phyloP scores from a whole-genome alignment of 2,329 filamentous ascomycete genomes.

The Neoscytalidium dimidiatum region DNA sequence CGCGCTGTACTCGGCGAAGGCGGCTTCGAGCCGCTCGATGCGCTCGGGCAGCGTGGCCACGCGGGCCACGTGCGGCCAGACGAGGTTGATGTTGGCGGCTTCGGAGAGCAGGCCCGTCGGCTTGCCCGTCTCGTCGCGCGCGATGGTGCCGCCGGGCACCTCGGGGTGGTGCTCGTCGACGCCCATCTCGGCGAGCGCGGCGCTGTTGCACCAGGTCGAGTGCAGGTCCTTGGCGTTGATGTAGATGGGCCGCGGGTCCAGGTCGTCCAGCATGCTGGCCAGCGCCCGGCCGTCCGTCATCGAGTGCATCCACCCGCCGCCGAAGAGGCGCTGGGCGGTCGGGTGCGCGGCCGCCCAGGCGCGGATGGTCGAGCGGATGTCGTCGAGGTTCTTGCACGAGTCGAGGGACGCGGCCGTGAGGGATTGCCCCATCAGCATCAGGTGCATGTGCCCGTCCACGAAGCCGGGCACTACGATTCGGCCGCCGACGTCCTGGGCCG shows the following conservation, averaged over 20 bases:
- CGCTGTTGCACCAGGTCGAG: constrained; percentile 58
- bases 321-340: constrained; percentile 50
- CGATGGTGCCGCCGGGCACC: constrained; percentile 55
- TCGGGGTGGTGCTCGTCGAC: constrained; percentile 46
- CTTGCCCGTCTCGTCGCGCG: constrained; percentile 50
- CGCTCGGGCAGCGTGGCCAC: constrained; percentile 54
- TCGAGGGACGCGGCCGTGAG: constrained; percentile 54
- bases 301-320: constrained; percentile 58
- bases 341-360: constrained; percentile 50
- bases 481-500: constrained; percentile 38
- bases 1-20: constrained; percentile 51
- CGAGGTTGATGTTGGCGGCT: constrained; percentile 55
- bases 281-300: constrained; percentile 56
- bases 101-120: constrained; percentile 56
- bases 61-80: constrained; percentile 57
- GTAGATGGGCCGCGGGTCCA: constrained; percentile 55
- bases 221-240: constrained; percentile 61
- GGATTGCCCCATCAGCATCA: constrained; percentile 57
- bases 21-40: constrained; percentile 47
- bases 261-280: constrained; percentile 54
- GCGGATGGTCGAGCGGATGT: constrained; percentile 52
- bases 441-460: constrained; percentile 61
- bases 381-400: constrained; percentile 48
- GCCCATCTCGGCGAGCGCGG: constrained; percentile 54
- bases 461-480: constrained; percentile 55